Evolutionary conservation across 2,329 filamentous ascomycete genomes (phyloP).

Genomic region (Xylaria sp.): DNA sequence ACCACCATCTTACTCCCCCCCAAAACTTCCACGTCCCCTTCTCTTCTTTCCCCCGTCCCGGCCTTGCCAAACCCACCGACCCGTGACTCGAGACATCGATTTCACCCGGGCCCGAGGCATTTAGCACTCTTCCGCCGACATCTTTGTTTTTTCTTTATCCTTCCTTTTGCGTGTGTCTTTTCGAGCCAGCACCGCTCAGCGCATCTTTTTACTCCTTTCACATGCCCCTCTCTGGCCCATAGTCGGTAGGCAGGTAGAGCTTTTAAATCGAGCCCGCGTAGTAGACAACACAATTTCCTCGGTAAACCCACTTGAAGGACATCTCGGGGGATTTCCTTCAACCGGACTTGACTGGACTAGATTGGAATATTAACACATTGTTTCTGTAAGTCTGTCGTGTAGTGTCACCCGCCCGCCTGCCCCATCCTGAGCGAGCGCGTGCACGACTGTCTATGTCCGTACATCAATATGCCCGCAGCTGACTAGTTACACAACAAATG

Average conservation of each 20-base stretch:
- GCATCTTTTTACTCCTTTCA: slow-evolving; percentile 23
- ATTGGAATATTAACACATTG: slow-evolving; percentile 11
- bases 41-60: slow-evolving; percentile 30
- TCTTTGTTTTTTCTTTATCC: slow-evolving; percentile 10
- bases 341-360: slow-evolving; percentile 6
- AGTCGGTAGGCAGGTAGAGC: slow-evolving; percentile 11
- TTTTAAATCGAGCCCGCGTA: slow-evolving; percentile 31
- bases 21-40: slow-evolving; percentile 30
- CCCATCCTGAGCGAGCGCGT: slow-evolving; percentile 14
- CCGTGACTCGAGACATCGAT: slow-evolving; percentile 35
- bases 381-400: slow-evolving; percentile 28
- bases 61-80: slow-evolving; percentile 33
- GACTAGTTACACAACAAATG: slow-evolving; percentile 26
- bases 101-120: slow-evolving; percentile 27
- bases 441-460: slow-evolving; percentile 7
- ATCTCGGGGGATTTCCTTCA: slow-evolving; percentile 19
- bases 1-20: slow-evolving; percentile 25
- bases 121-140: slow-evolving; percentile 23
- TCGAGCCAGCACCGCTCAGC: slow-evolving; percentile 26
- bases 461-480: not conserved
- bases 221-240: slow-evolving; percentile 25
- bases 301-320: slow-evolving; percentile 26
- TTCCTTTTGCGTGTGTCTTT: slow-evolving; percentile 20
- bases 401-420: not conserved
- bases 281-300: slow-evolving; percentile 25